phyloP scores from a whole-genome alignment of 2,329 filamentous ascomycete genomes.

The Diaporthe helianthi region DNA sequence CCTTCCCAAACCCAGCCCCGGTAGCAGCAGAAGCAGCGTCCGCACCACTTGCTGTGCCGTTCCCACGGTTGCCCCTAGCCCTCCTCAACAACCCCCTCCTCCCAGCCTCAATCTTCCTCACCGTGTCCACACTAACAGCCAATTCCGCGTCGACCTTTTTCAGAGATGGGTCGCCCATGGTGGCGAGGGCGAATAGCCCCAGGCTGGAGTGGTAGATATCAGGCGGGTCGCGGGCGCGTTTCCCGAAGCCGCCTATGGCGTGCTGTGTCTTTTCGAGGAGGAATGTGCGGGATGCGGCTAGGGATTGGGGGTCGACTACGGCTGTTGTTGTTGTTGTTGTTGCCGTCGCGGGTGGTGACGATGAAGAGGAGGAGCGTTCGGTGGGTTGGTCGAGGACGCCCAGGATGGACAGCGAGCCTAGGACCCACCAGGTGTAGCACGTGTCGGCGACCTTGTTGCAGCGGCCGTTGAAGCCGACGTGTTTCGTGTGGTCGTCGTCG shows the following conservation, averaged over 20 bases:
- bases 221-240: conserved; percentile 70
- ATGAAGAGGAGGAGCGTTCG: no score
- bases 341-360: neutral
- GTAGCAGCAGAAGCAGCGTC: no score
- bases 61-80: neutral
- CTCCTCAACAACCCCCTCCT: conserved; percentile 47
- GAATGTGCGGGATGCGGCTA: conserved; percentile 72
- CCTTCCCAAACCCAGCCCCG: neutral
- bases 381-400: conserved; percentile 52
- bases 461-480: conserved; percentile 85
- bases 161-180: conserved; percentile 73
- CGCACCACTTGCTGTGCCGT: no score
- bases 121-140: conserved; percentile 72
- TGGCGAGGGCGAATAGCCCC: conserved; percentile 79
- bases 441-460: conserved; percentile 93
- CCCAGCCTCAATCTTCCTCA: conserved; percentile 56
- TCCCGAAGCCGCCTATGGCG: conserved; percentile 82
- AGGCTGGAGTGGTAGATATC: conserved; percentile 91
- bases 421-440: conserved; percentile 95
- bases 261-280: conserved; percentile 88
- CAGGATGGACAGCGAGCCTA: conserved; percentile 62
- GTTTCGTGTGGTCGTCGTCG: conserved; percentile 30
- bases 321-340: neutral
- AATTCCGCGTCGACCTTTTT: conserved; percentile 76
- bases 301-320: conserved; percentile 61